These are phyloP conservation scores for Xenosphaeropsis pyriputrescens DNA, from an alignment of 2,329 filamentous ascomycete species.

Conservation along the genomic window DNA sequence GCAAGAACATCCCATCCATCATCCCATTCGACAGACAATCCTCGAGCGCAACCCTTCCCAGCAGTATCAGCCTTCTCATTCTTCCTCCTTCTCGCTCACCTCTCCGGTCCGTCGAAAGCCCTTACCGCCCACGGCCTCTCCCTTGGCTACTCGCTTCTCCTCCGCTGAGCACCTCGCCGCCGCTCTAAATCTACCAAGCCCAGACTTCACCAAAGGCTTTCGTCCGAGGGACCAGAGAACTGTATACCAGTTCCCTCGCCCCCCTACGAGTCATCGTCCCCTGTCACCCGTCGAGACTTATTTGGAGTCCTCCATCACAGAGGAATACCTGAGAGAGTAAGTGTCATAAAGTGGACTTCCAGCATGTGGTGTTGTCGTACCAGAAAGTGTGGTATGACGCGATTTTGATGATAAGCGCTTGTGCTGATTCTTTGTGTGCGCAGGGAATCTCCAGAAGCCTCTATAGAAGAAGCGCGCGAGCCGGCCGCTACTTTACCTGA, in stretches of 20 bases:
- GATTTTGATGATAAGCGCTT: neutral
- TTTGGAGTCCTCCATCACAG: neutral
- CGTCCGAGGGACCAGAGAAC: slow-evolving; percentile 6
- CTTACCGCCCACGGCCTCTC: slow-evolving; percentile 37
- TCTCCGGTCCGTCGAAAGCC: slow-evolving; percentile 40
- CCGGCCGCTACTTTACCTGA: neutral
- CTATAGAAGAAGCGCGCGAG: neutral
- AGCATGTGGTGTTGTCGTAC: neutral
- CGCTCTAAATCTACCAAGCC: slow-evolving; percentile 3
- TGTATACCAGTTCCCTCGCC: slow-evolving; percentile 42
- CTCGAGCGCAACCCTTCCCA: slow-evolving; percentile 2
- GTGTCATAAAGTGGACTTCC: neutral
- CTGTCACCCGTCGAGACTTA: neutral
- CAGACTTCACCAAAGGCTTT: neutral
- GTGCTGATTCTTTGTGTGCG: no score
- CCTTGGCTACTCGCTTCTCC: slow-evolving; percentile 32
- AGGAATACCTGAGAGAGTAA: neutral
- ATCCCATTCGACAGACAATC: neutral
- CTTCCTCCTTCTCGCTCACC: slow-evolving; percentile 9
- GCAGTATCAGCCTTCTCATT: slow-evolving; percentile 6
- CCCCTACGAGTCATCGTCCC: slow-evolving; percentile 35
- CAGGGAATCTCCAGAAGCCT: neutral
- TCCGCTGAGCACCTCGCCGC: slow-evolving; percentile 17
- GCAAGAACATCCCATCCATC: neutral
- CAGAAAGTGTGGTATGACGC: neutral